A percentile compares a stretch with the other conserved stretches of the same genome.
These are phyloP conservation scores for Pezicula rhizophila DNA, from an alignment of 2,329 filamentous ascomycete genomes.

Conservation along the genomic window DNA sequence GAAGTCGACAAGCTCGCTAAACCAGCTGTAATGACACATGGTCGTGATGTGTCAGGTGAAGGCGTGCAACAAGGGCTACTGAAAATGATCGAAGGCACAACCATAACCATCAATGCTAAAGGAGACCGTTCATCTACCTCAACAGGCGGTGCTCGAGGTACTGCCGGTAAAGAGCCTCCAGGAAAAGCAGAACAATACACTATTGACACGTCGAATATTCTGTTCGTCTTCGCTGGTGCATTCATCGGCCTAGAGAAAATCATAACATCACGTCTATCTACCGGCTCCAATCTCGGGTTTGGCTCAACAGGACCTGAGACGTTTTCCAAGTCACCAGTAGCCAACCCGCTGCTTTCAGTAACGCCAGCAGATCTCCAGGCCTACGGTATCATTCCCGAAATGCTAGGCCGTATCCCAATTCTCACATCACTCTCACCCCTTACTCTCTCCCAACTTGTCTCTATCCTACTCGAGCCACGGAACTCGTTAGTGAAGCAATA, in stretches of 20 bases:
- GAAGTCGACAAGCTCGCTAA: slow-evolving; percentile 97
- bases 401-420: slow-evolving; percentile 93
- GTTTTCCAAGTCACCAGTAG: slow-evolving; percentile 54
- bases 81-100: slow-evolving; percentile 95
- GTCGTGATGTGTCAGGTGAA: slow-evolving; percentile 91
- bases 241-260: slow-evolving; percentile 90
- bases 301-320: slow-evolving; percentile 55
- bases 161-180: slow-evolving; percentile 5
- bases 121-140: slow-evolving; percentile 40
- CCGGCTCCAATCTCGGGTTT: slow-evolving; percentile 79
- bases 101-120: slow-evolving; percentile 86
- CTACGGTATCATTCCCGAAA: slow-evolving; percentile 88
- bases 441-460: slow-evolving; percentile 60
- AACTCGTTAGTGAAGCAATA: slow-evolving; percentile 89
- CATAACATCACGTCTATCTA: slow-evolving; percentile 79
- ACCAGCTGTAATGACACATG: slow-evolving; percentile 67
- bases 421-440: slow-evolving; percentile 80
- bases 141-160: slow-evolving; percentile 15
- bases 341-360: slow-evolving; percentile 57
- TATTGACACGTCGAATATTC: slow-evolving; percentile 89
- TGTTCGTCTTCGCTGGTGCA: slow-evolving; percentile 94
- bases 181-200: slow-evolving; percentile 48
- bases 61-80: slow-evolving; percentile 93
- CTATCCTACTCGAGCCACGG: slow-evolving; percentile 86
- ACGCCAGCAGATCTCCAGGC: slow-evolving; percentile 71